phyloP scores from a whole-genome alignment of 1,284 basidiomycete species.

The Testicularia cyperi region DNA sequence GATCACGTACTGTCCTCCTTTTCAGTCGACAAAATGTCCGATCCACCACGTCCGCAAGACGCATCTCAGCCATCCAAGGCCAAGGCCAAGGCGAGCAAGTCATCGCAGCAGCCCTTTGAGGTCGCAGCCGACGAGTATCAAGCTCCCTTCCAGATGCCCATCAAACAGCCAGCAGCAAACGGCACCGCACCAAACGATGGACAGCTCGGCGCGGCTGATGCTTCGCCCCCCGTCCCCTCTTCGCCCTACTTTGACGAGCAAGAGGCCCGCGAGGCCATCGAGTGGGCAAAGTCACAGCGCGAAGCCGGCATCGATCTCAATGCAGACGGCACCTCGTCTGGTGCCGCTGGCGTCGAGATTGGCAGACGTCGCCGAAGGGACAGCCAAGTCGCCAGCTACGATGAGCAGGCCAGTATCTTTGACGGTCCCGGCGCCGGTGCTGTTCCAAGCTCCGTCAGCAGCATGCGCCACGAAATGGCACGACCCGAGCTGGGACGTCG shows the following conservation, averaged over 20 bases:
- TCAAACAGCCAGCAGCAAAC: slow-evolving; percentile 3
- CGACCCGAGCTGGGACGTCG: slow-evolving; percentile 42
- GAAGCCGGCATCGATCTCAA: slow-evolving; percentile 6
- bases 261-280: slow-evolving; percentile 49
- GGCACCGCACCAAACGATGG: neutral
- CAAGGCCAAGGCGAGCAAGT: neutral
- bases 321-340: neutral
- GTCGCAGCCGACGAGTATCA: slow-evolving; percentile 54
- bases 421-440: slow-evolving; percentile 56
- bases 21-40: no score
- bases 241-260: slow-evolving; percentile 57
- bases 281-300: slow-evolving; percentile 35
- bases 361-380: slow-evolving; percentile 41
- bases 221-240: slow-evolving; percentile 18
- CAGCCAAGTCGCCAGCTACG: slow-evolving; percentile 58
- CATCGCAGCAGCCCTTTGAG: slow-evolving; percentile 31
- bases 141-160: slow-evolving; percentile 49
- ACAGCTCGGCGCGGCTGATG: neutral
- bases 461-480: slow-evolving; percentile 42
- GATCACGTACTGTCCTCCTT: neutral
- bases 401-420: slow-evolving; percentile 53
- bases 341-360: slow-evolving; percentile 9
- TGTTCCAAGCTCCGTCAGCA: slow-evolving; percentile 53
- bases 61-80: no score
- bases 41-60: no score